Evolutionary conservation across 2,329 filamentous ascomycete genomes (phyloP).

Genomic region (Curvularia verruculosa): DNA sequence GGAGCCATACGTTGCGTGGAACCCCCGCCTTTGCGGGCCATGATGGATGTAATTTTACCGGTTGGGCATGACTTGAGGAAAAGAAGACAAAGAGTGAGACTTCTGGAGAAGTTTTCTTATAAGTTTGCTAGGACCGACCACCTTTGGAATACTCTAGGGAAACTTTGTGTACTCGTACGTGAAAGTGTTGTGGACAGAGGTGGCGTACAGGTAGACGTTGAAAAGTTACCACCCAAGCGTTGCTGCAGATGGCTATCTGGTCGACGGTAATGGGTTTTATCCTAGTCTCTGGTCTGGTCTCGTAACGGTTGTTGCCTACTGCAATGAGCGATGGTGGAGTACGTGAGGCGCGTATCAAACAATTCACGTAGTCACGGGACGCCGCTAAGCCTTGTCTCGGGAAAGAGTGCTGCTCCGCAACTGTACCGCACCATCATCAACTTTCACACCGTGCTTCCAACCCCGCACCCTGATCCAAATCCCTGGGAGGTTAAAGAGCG

Average conservation of each 20-base stretch:
- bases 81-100: neutral
- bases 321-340: slow-evolving; percentile 3
- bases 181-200: slow-evolving; percentile 1
- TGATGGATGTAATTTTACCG: slow-evolving; percentile 33
- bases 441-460: neutral
- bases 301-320: neutral
- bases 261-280: neutral
- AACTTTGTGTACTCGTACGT: neutral
- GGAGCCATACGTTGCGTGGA: slow-evolving; percentile 38
- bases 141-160: neutral
- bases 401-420: slow-evolving; percentile 19
- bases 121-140: neutral
- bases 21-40: slow-evolving; percentile 51
- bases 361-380: slow-evolving; percentile 34
- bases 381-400: slow-evolving; percentile 23
- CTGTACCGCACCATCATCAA: slow-evolving; percentile 16
- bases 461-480: neutral
- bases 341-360: slow-evolving; percentile 21
- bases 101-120: no score
- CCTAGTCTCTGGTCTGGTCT: neutral
- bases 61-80: slow-evolving; percentile 29
- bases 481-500: neutral
- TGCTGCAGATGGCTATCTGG: neutral
- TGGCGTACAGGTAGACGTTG: slow-evolving; percentile 11
- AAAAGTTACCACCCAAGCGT: neutral